Conservation (phyloP, 2,329 filamentous ascomycete species). For the Penicillium sclerotiorum region DNA sequence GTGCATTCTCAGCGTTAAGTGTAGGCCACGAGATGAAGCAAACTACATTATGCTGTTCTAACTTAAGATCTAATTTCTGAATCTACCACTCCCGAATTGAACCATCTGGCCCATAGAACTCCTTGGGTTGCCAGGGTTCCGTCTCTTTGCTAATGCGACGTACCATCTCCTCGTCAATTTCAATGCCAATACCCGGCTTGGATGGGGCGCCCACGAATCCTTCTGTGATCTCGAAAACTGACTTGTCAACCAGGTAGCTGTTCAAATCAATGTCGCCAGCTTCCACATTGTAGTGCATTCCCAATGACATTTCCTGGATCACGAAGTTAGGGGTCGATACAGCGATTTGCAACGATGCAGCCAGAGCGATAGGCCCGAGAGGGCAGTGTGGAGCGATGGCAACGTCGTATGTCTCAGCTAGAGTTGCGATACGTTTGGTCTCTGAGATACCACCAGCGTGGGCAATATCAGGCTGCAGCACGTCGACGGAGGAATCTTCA, state of each 20-base stretch:
- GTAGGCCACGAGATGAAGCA: too few relatives aligned
- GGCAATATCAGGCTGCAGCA: conserved; percentile 72
- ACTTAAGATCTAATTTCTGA: not conserved
- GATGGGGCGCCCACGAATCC: conserved; percentile 66
- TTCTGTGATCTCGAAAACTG: conserved; percentile 66
- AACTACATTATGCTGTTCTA: not conserved
- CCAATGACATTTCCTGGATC: conserved; percentile 77
- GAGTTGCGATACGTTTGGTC: conserved; percentile 66
- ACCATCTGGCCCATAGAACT: conserved; percentile 68
- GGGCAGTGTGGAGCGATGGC: conserved; percentile 75
- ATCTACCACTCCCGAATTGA: conserved; percentile 68
- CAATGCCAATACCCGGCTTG: conserved; percentile 68
- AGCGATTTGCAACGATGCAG: conserved; percentile 70
- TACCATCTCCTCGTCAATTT: conserved; percentile 71
- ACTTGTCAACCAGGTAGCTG: conserved; percentile 67
- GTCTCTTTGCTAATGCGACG: conserved; percentile 61
- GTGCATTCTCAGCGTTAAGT: too few relatives aligned
- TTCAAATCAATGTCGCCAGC: conserved; percentile 65
- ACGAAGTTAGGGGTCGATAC: conserved; percentile 66
- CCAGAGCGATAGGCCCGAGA: conserved; percentile 71
- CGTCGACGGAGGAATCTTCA: conserved; percentile 68
- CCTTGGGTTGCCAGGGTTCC: conserved; percentile 66
- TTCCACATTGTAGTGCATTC: conserved; percentile 74
- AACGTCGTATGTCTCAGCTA: conserved; percentile 74
- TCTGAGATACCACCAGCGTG: conserved; percentile 75